Evolutionary conservation across 352 stramenopile genomes (phyloP).

Genomic region (Phytophthora tubulina): DNA sequence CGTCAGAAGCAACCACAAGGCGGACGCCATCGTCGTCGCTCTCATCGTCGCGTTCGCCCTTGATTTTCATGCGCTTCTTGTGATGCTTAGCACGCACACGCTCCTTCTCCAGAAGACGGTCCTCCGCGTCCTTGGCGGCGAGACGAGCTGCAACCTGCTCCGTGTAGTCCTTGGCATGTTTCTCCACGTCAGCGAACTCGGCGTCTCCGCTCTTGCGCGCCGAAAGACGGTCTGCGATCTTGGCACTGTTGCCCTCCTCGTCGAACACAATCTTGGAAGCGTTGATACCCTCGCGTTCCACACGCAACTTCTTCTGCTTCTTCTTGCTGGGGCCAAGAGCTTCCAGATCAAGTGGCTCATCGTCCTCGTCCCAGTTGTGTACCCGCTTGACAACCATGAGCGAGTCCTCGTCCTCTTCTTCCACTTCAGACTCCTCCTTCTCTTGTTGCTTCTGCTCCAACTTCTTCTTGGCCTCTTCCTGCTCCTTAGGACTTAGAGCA

Average conservation of each 20-base stretch:
- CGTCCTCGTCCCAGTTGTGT: constrained; percentile 83
- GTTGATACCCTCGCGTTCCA: constrained; percentile 72
- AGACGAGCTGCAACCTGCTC: constrained; percentile 75
- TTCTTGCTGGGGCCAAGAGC: constrained; percentile 61
- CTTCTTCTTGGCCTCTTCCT: constrained; percentile 47
- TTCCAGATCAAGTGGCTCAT: constrained; percentile 69
- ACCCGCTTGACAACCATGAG: constrained; percentile 94
- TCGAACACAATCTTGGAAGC: constrained; percentile 94
- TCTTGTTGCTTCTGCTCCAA: constrained; percentile 35
- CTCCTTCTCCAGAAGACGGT: constrained; percentile 86
- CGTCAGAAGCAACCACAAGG: constrained; percentile 59
- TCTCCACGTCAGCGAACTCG: constrained; percentile 75
- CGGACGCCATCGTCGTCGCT: constrained; percentile 39
- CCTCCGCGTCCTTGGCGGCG: constrained; percentile 82
- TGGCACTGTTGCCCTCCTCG: constrained; percentile 92
- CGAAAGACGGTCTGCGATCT: constrained; percentile 67
- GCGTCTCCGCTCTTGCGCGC: constrained; percentile 50
- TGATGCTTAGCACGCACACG: constrained; percentile 90
- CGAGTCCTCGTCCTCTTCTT: constrained; percentile 87
- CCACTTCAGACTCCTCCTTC: constrained; percentile 53
- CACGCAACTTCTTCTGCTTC: constrained; percentile 92
- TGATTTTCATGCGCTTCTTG: constrained; percentile 88
- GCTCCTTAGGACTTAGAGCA: constrained; percentile 46
- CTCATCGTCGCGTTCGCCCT: constrained; percentile 75
- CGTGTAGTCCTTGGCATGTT: constrained; percentile 69